Percentiles rank a stretch among this genome's conserved stretches.
phyloP scores from a whole-genome alignment of 371 early-diverging fungal genomes.

The Amoeboaphelidium occidentale region DNA sequence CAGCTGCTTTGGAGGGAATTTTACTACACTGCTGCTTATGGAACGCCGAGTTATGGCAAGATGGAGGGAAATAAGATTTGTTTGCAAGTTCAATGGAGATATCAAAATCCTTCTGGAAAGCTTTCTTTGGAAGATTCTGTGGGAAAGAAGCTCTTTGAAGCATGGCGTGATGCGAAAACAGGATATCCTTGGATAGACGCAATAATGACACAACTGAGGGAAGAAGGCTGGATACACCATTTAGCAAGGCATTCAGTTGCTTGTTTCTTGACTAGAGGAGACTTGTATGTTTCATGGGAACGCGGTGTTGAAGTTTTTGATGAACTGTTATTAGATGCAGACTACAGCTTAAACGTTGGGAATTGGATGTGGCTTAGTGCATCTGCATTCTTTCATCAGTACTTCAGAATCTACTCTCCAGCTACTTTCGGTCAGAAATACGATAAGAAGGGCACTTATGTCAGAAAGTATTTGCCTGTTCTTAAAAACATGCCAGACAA shows the following conservation, averaged over 20 bases:
- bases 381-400: slow-evolving; percentile 10
- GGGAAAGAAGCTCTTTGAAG: slow-evolving; percentile 1
- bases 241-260: slow-evolving; percentile 10
- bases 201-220: slow-evolving; percentile 10
- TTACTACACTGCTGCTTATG: slow-evolving; percentile 5
- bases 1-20: slow-evolving; percentile 13
- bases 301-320: slow-evolving; percentile 17
- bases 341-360: slow-evolving; percentile 9
- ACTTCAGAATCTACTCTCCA: slow-evolving; percentile 12
- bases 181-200: slow-evolving; percentile 17
- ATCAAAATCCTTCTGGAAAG: not conserved
- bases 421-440: slow-evolving; percentile 11
- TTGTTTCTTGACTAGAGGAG: slow-evolving; percentile 12
- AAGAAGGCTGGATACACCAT: slow-evolving; percentile 18
- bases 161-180: slow-evolving; percentile 2
- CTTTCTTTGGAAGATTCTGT: not conserved
- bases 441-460: slow-evolving; percentile 7
- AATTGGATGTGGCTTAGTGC: slow-evolving; percentile 14
- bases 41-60: slow-evolving; percentile 4
- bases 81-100: slow-evolving; percentile 4
- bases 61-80: slow-evolving; percentile 7
- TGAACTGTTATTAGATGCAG: slow-evolving; percentile 10
- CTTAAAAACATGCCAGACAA: slow-evolving; percentile 8
- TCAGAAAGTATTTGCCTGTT: slow-evolving; percentile 8
- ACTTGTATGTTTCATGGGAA: slow-evolving; percentile 12